These are phyloP conservation scores for Cytospora chrysosperma DNA, from an alignment of 2,329 filamentous ascomycete genomes.

Conservation along the genomic window DNA sequence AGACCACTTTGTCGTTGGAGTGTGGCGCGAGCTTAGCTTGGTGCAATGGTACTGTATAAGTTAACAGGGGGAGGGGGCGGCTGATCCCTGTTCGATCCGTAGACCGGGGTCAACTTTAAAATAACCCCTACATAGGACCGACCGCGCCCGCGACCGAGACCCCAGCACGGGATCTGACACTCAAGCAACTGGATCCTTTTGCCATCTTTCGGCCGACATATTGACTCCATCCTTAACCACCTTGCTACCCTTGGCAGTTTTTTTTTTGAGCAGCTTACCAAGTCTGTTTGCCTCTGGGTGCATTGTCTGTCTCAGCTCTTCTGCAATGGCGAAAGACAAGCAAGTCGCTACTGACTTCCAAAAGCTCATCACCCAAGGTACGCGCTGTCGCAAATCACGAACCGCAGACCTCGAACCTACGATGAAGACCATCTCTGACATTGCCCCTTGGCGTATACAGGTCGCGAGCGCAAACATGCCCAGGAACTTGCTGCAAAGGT, in stretches of 20 bases:
- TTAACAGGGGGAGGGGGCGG: neutral
- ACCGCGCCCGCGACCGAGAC: neutral
- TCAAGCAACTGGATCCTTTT: neutral
- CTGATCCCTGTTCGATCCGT: neutral
- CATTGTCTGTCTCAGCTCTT: neutral
- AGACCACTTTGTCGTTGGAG: conserved; percentile 1
- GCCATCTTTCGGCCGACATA: neutral
- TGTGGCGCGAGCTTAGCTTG: conserved; percentile 20
- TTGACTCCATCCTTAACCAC: neutral
- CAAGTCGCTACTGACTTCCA: conserved; percentile 50
- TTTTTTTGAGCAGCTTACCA: neutral
- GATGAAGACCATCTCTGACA: conserved; percentile 14
- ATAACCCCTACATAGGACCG: conserved; percentile 1
- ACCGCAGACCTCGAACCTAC: neutral
- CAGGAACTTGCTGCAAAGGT: conserved; percentile 71
- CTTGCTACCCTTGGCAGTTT: neutral
- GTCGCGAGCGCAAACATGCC: conserved; percentile 69
- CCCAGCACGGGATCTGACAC: neutral
- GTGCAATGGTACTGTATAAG: neutral
- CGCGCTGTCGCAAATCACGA: conserved; percentile 17
- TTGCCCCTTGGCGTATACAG: conserved; percentile 34
- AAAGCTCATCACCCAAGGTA: conserved; percentile 56
- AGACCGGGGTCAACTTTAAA: conserved; percentile 11
- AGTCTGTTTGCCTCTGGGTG: too few relatives aligned
- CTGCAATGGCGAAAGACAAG: conserved; percentile 29